These are phyloP conservation scores for Hypericum androsaemum DNA, from an alignment of 345 rosid genomes.

Conservation along the genomic window DNA sequence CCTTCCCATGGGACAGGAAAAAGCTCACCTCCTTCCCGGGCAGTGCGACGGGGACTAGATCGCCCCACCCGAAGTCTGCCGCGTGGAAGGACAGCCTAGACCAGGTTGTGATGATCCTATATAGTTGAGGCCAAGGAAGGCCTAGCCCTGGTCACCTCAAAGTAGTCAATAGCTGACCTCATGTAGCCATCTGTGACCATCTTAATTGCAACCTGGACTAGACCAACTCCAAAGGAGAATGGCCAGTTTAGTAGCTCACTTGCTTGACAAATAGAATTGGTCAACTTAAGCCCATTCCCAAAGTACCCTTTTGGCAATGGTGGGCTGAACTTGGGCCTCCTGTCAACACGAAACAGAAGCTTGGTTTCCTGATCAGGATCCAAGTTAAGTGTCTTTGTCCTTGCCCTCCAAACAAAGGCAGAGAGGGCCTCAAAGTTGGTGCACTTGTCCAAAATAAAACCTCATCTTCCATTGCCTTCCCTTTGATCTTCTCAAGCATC, in stretches of 20 bases:
- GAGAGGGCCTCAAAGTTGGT: too few species aligned
- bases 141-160: too few species aligned
- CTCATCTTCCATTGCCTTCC: conserved; percentile 43
- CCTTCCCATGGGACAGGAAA: conserved; percentile 73
- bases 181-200: too few species aligned
- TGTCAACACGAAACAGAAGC: conserved; percentile 83
- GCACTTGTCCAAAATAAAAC: conserved; percentile 38
- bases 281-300: conserved; percentile 78
- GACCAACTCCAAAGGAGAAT: conserved; percentile 47
- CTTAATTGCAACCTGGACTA: too few species aligned
- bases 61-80: conserved; percentile 91
- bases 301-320: conserved; percentile 76
- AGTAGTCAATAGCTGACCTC: too few species aligned
- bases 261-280: conserved; percentile 59
- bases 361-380: conserved; percentile 55
- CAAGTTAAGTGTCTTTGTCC: conserved; percentile 64
- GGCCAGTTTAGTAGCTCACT: conserved; percentile 57
- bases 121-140: too few species aligned
- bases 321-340: conserved; percentile 67
- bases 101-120: too few species aligned
- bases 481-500: conserved; percentile 52
- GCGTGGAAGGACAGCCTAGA: conserved; percentile 68
- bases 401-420: conserved; percentile 75
- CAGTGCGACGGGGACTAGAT: conserved; percentile 66
- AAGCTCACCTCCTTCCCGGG: conserved; percentile 85